phyloP scores from a whole-genome alignment of 495 filamentous ascomycete genomes.

The Trichoderma parareesei region DNA sequence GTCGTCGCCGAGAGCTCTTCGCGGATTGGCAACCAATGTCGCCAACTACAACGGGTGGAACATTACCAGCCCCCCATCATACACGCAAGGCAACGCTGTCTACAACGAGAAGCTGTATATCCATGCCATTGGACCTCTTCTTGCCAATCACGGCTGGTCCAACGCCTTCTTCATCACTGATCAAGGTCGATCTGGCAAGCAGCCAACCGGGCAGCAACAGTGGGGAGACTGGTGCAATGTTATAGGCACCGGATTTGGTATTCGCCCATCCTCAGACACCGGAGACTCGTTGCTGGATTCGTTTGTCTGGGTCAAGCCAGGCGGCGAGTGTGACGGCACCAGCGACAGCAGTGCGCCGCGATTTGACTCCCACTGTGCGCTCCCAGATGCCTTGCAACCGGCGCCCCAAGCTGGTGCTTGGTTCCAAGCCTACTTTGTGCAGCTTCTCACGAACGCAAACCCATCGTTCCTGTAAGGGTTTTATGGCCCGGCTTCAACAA shows the following conservation, averaged over 20 bases:
- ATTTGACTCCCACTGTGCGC: constrained; percentile 68
- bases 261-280: constrained; percentile 55
- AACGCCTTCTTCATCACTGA: constrained; percentile 57
- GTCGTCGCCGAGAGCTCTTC: constrained; percentile 54
- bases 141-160: background rate
- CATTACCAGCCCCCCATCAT: constrained; percentile 26
- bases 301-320: constrained; percentile 81
- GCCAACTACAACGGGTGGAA: constrained; percentile 68
- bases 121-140: constrained; percentile 20
- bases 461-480: constrained; percentile 35
- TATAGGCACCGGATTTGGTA: constrained; percentile 65
- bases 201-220: constrained; percentile 50
- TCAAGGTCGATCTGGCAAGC: constrained; percentile 58
- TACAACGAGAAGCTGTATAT: constrained; percentile 70
- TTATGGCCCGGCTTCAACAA: no score
- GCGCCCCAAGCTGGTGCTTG: constrained; percentile 72
- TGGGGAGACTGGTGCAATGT: constrained; percentile 88
- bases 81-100: constrained; percentile 47
- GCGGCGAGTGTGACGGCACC: constrained; percentile 75
- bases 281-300: constrained; percentile 57
- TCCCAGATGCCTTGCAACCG: constrained; percentile 51
- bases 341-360: constrained; percentile 50
- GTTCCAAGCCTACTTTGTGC: constrained; percentile 75
- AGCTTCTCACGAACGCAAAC: constrained; percentile 59
- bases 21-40: constrained; percentile 71